Base-by-base conservation (phyloP, 2,329 filamentous ascomycete genomes). In the Aspergillus calidoustus region DNA sequence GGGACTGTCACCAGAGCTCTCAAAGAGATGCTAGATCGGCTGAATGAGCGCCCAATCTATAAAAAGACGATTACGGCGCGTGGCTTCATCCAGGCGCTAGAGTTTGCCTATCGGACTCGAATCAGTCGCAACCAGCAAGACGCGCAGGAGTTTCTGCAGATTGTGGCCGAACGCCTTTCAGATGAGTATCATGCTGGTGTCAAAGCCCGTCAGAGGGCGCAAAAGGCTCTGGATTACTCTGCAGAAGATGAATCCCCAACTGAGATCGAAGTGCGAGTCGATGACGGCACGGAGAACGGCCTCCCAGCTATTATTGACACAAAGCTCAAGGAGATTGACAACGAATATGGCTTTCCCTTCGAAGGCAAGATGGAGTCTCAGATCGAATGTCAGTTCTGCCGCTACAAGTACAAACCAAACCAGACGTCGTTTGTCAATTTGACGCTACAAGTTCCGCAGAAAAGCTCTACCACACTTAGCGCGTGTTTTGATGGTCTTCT, bases 71-170 rank as follows among this genome's bases (percentile, higher is more conserved):
- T 98, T 59, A 93, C 91, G 17, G 93, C 94, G 3, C 86, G 87
- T n/a, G 85, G 85, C 0, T 97, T 99, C 73, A 90, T 99, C 48
- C 83, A 86, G 65, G 89, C 91, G 0, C 82, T 99, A 55, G 95
- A 99, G 79, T 82, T 83, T 31, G 93, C 94, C 0, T 99, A 97
- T 73, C 87, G 88, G 59, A 94, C 96, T 71, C 88, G 91, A 69
- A 96, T 99, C 69, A 97, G 91, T 74, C 86, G 94, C 57, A 92
- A 95, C 73, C 95, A 99, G 78, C 95, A 99, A 77, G 95, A 99
- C 80, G 95, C 95, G 11, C 95, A 99, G 73, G 95, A 99, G 76
- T 97, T 99, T 66, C 79, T 99, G 59, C 95, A 99, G 79, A 89
- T 98, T 54, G 90, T 99, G 13, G 91, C 92, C 3, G 94, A 99